Percentiles rank a stretch among this genome's conserved stretches.
Conservation (phyloP, 371 early-diverging fungal genomes). For the Mucor irregularis region DNA sequence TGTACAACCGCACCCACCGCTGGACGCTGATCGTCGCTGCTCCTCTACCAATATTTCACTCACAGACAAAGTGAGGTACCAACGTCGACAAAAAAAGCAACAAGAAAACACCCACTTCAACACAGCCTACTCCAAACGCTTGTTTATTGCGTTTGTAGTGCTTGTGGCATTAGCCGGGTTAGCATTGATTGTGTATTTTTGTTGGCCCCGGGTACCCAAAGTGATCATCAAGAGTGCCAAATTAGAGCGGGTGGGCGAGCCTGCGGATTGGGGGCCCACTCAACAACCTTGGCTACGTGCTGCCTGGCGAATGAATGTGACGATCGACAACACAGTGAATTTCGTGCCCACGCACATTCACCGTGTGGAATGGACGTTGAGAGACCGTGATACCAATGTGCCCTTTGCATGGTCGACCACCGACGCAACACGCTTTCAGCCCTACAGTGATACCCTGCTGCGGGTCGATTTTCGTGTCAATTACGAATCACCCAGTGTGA, state of each 20-base stretch:
- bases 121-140: neutral
- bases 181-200: slow-evolving; percentile 12
- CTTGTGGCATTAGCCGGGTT: neutral
- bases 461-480: slow-evolving; percentile 9
- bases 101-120: neutral
- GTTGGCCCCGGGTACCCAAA: slow-evolving; percentile 26
- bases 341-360: slow-evolving; percentile 19
- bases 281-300: slow-evolving; percentile 20
- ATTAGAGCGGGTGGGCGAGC: slow-evolving; percentile 22
- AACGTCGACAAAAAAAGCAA: neutral
- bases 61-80: neutral
- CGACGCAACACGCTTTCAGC: slow-evolving; percentile 1
- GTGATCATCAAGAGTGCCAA: slow-evolving; percentile 13
- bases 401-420: slow-evolving; percentile 19
- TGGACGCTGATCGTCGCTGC: neutral
- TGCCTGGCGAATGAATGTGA: slow-evolving; percentile 25
- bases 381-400: slow-evolving; percentile 21
- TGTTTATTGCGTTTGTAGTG: neutral
- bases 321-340: slow-evolving; percentile 22
- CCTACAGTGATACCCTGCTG: slow-evolving; percentile 2
- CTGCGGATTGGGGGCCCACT: slow-evolving; percentile 25
- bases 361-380: slow-evolving; percentile 11
- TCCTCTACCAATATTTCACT: neutral
- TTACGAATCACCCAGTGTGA: slow-evolving; percentile 13
- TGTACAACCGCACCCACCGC: neutral